Percentiles rank a stretch among this genome's conserved stretches.
These are phyloP conservation scores for Podospora didyma DNA, from an alignment of 495 filamentous ascomycete species.

Conservation along the genomic window DNA sequence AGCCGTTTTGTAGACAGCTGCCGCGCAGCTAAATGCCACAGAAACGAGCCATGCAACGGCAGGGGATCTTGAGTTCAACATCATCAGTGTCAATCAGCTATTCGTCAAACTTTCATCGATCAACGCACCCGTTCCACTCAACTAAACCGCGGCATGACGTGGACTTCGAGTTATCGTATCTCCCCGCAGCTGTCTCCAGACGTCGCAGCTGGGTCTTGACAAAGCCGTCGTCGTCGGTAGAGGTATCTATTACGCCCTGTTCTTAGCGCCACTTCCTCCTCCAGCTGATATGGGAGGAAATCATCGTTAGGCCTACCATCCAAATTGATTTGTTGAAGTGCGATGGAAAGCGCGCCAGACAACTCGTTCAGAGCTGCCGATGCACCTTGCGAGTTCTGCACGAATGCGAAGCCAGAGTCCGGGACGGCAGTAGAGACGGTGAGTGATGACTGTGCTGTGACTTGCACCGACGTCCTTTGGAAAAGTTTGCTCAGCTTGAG, in stretches of 20 bases:
- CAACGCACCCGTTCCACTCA: not conserved
- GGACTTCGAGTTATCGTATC: not conserved
- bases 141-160: not conserved
- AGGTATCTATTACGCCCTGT: not conserved
- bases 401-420: not conserved
- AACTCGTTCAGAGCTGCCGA: not conserved
- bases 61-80: not conserved
- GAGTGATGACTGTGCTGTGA: not conserved
- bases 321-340: not conserved
- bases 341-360: not conserved
- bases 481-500: not conserved
- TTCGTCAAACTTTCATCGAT: not conserved
- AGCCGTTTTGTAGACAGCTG: not conserved
- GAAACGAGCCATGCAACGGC: not conserved
- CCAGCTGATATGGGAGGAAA: not conserved
- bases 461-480: not conserved
- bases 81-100: not conserved
- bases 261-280: not conserved
- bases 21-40: not conserved
- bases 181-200: not conserved
- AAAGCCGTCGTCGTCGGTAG: not conserved
- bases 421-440: not conserved
- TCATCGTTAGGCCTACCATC: not conserved
- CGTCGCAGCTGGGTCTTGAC: not conserved
- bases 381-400: not conserved